These are phyloP conservation scores for Dioscorea dumetorum DNA, from an alignment of 106 monocot species.

Conservation along the genomic window DNA sequence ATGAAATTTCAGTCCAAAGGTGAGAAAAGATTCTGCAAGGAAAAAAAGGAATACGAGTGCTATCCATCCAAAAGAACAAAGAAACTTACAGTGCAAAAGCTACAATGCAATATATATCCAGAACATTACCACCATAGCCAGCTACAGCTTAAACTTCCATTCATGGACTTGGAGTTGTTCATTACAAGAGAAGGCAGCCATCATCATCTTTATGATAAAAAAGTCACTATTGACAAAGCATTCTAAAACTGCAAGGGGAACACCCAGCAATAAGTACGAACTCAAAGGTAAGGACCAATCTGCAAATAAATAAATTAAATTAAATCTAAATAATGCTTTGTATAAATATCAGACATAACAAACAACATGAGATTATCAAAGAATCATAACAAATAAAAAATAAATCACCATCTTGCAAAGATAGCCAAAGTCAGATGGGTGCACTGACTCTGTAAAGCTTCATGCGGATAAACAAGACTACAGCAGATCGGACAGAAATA, in stretches of 20 bases:
- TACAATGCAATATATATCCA: no score
- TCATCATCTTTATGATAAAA: not conserved
- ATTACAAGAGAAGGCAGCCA: not conserved
- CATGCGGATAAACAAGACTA: constrained; percentile 74
- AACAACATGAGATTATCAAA: not conserved
- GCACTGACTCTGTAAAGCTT: constrained; percentile 87
- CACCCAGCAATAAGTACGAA: not conserved
- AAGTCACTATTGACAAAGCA: constrained; percentile 5
- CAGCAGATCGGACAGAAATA: constrained; percentile 99
- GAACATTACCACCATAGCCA: no score
- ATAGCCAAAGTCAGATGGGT: constrained; percentile 46
- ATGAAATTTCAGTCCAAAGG: no score
- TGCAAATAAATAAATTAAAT: not conserved
- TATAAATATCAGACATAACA: not conserved
- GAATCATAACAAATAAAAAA: not conserved
- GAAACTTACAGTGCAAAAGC: no score
- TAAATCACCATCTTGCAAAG: not conserved
- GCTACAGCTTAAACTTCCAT: no score
- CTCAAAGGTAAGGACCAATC: not conserved
- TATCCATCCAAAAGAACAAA: no score
- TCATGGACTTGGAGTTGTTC: not conserved
- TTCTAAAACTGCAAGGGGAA: not conserved
- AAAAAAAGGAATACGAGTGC: no score
- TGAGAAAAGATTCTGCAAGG: no score
- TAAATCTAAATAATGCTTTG: not conserved